phyloP scores from a whole-genome alignment of 305 asterid genomes.

The Fraxinus latifolia region DNA sequence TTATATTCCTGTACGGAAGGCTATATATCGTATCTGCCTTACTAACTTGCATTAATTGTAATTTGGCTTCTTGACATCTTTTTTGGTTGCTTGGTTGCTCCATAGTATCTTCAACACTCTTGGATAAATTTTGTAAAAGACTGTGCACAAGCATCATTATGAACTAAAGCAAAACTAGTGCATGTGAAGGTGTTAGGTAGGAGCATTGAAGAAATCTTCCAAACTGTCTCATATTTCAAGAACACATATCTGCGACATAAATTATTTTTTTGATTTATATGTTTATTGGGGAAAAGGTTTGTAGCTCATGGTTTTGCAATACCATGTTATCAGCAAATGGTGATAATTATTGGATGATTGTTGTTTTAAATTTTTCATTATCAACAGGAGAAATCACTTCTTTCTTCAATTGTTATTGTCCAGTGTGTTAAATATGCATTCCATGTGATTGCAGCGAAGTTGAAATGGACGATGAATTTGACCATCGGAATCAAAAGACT shows the following conservation, averaged over 20 bases:
- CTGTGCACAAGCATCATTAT: background rate
- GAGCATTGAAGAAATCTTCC: background rate
- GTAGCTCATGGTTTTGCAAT: background rate
- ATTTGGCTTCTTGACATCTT: background rate
- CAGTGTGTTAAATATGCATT: constrained; percentile 15
- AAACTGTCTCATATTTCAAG: background rate
- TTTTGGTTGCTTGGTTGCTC: background rate
- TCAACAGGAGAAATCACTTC: background rate
- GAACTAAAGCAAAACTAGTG: background rate
- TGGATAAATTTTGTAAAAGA: background rate
- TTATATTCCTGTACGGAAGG: background rate
- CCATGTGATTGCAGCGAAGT: constrained; percentile 57
- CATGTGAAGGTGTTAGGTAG: background rate
- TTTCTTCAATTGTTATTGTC: background rate
- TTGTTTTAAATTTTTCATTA: background rate
- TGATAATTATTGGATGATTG: background rate
- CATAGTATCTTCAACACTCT: background rate
- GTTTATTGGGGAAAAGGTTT: background rate
- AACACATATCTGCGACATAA: background rate
- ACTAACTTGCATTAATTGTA: background rate
- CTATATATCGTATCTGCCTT: background rate
- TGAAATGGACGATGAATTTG: constrained; percentile 70
- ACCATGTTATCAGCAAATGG: background rate
- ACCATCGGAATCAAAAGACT: constrained; percentile 46
- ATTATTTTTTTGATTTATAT: background rate